Conservation (phyloP, 2,329 filamentous ascomycete genomes). For the Arachnopeziza araneosa region DNA sequence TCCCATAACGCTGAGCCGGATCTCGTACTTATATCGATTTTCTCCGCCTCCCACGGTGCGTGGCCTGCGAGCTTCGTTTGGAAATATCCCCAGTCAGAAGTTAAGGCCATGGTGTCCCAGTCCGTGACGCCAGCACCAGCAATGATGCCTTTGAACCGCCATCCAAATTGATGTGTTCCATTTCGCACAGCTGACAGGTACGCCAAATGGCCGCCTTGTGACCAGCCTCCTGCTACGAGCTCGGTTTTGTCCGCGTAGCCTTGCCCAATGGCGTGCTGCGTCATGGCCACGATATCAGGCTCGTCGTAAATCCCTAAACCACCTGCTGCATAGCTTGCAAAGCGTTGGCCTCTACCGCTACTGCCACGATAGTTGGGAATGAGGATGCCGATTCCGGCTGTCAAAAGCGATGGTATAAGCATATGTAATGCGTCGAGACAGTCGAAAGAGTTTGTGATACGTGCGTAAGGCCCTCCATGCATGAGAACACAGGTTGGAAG, state of each 20-base stretch:
- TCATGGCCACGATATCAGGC: constrained; percentile 33
- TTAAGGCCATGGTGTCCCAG: constrained; percentile 32
- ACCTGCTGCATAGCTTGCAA: constrained; percentile 27
- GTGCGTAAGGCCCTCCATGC: constrained; percentile 33
- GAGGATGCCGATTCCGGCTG: constrained; percentile 35
- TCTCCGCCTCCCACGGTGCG: constrained; percentile 24
- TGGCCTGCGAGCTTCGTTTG: constrained; percentile 24
- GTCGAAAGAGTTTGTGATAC: constrained; percentile 29
- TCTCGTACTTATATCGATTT: constrained; percentile 5
- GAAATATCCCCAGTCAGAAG: constrained; percentile 27
- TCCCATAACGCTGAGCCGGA: constrained; percentile 14
- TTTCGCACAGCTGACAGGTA: constrained; percentile 35
- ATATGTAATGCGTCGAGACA: too few species aligned
- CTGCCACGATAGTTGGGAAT: constrained; percentile 36
- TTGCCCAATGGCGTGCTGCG: constrained; percentile 30
- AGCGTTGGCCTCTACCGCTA: constrained; percentile 30
- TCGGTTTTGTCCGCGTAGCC: constrained; percentile 30
- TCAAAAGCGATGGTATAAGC: constrained; percentile 25
- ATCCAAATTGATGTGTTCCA: constrained; percentile 20
- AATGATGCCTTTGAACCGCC: constrained; percentile 31
- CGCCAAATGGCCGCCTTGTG: constrained; percentile 35
- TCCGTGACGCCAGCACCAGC: constrained; percentile 35
- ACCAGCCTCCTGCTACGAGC: constrained; percentile 34
- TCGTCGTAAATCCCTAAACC: constrained; percentile 34
- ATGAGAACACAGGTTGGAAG: constrained; percentile 32